Evolutionary conservation across 1,139 yeast genomes (phyloP).

Genomic region (Pichia sp.): DNA sequence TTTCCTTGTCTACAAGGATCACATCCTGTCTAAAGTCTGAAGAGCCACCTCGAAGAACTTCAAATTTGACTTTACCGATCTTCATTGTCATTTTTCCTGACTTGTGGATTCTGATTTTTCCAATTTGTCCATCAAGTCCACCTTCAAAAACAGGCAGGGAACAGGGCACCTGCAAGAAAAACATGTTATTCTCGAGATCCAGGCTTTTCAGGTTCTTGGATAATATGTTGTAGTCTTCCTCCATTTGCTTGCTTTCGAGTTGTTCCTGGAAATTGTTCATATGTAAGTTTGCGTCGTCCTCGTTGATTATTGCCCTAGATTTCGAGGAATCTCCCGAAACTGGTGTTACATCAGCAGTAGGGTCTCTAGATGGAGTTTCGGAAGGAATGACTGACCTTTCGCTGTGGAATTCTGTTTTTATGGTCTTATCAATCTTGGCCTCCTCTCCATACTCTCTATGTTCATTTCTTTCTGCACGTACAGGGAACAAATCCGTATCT

Average conservation of each 20-base stretch:
- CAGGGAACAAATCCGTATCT: slow-evolving; percentile 47
- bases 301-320: slow-evolving; percentile 6
- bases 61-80: slow-evolving; percentile 66
- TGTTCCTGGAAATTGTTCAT: slow-evolving; percentile 30
- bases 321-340: slow-evolving; percentile 12
- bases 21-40: slow-evolving; percentile 73
- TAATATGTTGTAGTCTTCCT: slow-evolving; percentile 37
- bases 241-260: slow-evolving; percentile 31
- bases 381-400: slow-evolving; percentile 24
- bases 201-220: slow-evolving; percentile 24
- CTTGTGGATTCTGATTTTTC: slow-evolving; percentile 67
- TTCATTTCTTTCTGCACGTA: slow-evolving; percentile 44
- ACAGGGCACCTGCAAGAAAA: slow-evolving; percentile 71
- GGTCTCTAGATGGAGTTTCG: slow-evolving; percentile 24
- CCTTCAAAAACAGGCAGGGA: slow-evolving; percentile 52
- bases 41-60: slow-evolving; percentile 69
- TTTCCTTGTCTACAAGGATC: slow-evolving; percentile 50
- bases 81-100: slow-evolving; percentile 76
- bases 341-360: slow-evolving; percentile 4
- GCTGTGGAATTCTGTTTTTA: slow-evolving; percentile 30
- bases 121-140: slow-evolving; percentile 53
- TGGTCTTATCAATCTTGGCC: slow-evolving; percentile 23
- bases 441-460: slow-evolving; percentile 36
- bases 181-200: slow-evolving; percentile 12
- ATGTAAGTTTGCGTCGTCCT: slow-evolving; percentile 20